Conservation (phyloP, 768 basidiomycete species). For the Tylopilus felleus region DNA sequence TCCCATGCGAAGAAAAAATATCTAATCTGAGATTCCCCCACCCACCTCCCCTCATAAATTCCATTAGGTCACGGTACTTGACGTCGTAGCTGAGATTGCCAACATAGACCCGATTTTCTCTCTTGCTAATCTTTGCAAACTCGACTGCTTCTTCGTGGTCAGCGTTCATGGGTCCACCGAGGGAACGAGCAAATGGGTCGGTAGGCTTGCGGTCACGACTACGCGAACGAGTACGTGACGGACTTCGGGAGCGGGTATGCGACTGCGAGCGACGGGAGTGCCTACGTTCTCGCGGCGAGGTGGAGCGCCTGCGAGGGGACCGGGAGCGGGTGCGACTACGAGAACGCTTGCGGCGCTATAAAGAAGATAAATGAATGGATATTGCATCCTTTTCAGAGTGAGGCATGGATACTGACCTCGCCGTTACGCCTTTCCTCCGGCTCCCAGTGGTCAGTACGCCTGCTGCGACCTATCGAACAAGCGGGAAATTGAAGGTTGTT, state of each 20-base stretch:
- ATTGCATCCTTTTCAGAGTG: background rate
- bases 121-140: conserved; percentile 93
- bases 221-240: conserved; percentile 46
- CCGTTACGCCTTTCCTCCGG: conserved; percentile 72
- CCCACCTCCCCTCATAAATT: conserved; percentile 99
- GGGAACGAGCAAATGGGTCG: conserved; percentile 73
- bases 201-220: conserved; percentile 59
- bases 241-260: conserved; percentile 59
- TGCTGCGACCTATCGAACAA: conserved; percentile 40
- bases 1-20: conserved; percentile 47
- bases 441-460: conserved; percentile 75
- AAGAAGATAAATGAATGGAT: background rate
- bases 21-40: conserved; percentile 69
- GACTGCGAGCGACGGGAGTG: conserved; percentile 58
- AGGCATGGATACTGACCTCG: conserved; percentile 48
- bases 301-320: conserved; percentile 62
- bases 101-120: conserved; percentile 97
- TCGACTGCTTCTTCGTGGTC: conserved; percentile 92
- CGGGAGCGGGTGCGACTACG: conserved; percentile 66
- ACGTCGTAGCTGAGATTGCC: conserved; percentile 99
- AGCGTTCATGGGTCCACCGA: conserved; percentile 88
- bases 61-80: conserved; percentile 98
- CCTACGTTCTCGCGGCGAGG: conserved; percentile 54
- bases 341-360: conserved; percentile 66
- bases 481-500: background rate